Percentiles rank a stretch among this genome's conserved stretches.
Evolutionary conservation across 1,284 basidiomycete genomes (phyloP).

Genomic region (Apiotrichum porosum): DNA sequence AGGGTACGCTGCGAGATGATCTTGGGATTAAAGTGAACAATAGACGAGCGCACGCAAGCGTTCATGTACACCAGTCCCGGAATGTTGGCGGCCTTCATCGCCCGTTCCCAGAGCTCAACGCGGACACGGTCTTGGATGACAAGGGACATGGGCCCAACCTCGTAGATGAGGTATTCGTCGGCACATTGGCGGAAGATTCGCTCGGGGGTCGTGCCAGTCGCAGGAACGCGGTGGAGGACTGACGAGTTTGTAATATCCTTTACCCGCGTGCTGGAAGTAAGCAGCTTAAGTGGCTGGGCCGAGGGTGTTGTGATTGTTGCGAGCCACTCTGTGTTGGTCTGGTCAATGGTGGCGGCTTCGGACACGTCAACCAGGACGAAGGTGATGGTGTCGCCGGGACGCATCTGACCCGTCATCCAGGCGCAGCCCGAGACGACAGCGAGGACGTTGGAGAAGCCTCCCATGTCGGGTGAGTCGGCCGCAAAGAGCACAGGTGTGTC

Average conservation of each 20-base stretch:
- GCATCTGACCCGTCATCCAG: conserved; percentile 42
- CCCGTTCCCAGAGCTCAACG: conserved; percentile 57
- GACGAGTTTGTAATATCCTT: conserved; percentile 12
- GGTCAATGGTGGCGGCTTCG: conserved; percentile 7
- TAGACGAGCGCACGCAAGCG: conserved; percentile 58
- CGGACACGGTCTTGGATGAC: conserved; percentile 56
- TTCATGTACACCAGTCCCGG: conserved; percentile 52
- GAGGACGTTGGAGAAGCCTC: conserved; percentile 22
- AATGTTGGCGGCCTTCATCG: conserved; percentile 43
- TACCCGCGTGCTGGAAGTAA: conserved; percentile 7
- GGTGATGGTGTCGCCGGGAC: conserved; percentile 31
- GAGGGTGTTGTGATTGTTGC: not conserved
- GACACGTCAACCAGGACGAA: conserved; percentile 52
- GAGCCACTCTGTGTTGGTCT: conserved; percentile 13
- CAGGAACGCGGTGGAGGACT: conserved; percentile 9
- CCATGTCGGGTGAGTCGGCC: conserved; percentile 32
- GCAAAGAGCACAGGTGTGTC: conserved; percentile 59
- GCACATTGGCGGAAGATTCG: conserved; percentile 51
- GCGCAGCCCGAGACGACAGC: conserved; percentile 10
- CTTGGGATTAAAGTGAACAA: conserved; percentile 56
- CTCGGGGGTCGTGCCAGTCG: conserved; percentile 6
- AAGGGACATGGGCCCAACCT: conserved; percentile 56
- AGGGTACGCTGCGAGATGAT: conserved; percentile 50
- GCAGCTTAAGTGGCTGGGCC: conserved; percentile 7
- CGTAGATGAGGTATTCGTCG: conserved; percentile 58